Base-by-base conservation (phyloP, 2,329 filamentous ascomycete species). In the Mollisiaceae sp. region DNA sequence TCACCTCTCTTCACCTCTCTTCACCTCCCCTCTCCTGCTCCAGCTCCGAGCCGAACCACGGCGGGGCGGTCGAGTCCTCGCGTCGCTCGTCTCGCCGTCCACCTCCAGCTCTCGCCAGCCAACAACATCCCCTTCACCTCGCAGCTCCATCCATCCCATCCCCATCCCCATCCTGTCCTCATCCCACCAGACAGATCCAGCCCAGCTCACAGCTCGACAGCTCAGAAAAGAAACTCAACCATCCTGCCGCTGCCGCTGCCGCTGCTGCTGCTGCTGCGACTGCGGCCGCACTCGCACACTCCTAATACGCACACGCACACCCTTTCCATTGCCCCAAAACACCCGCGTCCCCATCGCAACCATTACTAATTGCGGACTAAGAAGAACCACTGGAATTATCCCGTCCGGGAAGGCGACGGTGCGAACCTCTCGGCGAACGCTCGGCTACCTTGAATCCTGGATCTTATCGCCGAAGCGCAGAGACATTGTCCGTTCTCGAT, bases 301-400 rank as follows among this genome's bases (percentile, higher is more conserved):
- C 24, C 1, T 12, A 2, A 1, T 15, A 12, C 9, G 24, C 50
- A n/a, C n/a, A n/a, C n/a, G n/a, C n/a, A n/a, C n/a, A 50, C 8
- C 2, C 6, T 11, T 9, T 41, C 11, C 38, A 41, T 41, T 4
- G 38, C 38, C 38, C 38, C 38, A 41, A 9, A 41, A 2, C 38
- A 41, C 15, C 50, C 50, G 32, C 50, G 50, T 54, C 32, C 22
- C 50, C 22, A 18, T 18, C 22, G 24, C 24, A 4, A 15, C 24
- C 24, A 32, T 35, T 14, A 54, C 50, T 54, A 54, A 54, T 54
- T 54, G 50, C 50, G 9, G 50, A 32, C 50, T 54, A 54, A 54
- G 50, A 35, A 54, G 24, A n/a, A 11, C 6, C 22, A 18, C 6
- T 6, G 27, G 14, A 54, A 27, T 35, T 32, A 54, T 35, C 50